Conservation (phyloP, 306 rosid genomes). For the Sesbania bispinosa region DNA sequence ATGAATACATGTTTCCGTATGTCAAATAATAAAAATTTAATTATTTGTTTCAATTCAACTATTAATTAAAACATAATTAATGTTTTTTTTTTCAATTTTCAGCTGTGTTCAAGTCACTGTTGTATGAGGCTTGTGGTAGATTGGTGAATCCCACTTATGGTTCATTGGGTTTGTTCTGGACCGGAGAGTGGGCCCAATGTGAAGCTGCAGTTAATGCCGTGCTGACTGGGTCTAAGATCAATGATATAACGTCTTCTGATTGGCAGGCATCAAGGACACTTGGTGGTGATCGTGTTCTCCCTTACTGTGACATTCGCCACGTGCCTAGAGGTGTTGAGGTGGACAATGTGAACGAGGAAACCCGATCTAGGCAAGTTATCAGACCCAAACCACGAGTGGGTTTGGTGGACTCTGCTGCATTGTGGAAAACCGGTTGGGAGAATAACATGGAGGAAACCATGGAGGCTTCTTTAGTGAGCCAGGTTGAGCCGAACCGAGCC, state of each 20-base stretch:
- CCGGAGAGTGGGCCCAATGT: constrained; percentile 52
- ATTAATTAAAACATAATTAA: neutral
- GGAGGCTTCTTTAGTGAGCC: constrained; percentile 19
- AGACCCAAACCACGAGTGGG: constrained; percentile 12
- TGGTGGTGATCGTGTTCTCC: neutral
- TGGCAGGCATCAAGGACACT: neutral
- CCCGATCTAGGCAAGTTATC: constrained; percentile 10
- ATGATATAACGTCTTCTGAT: neutral
- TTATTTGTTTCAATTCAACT: neutral
- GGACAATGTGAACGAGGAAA: constrained; percentile 3
- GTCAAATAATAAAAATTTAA: neutral
- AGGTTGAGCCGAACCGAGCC: neutral
- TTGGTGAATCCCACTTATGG: constrained; percentile 65
- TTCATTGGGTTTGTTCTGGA: constrained; percentile 52
- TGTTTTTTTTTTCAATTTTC: neutral
- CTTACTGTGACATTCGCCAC: constrained; percentile 41
- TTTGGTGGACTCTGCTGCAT: neutral
- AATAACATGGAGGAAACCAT: constrained; percentile 1
- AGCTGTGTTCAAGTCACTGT: constrained; percentile 58
- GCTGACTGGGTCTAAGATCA: constrained; percentile 37
- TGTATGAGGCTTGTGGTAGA: constrained; percentile 74
- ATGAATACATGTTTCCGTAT: neutral
- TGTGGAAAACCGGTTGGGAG: constrained; percentile 11
- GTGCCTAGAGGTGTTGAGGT: constrained; percentile 22
- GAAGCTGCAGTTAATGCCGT: constrained; percentile 63